These are phyloP conservation scores for Phytophthora pistaciae DNA, from an alignment of 352 stramenopile genomes.

Conservation along the genomic window DNA sequence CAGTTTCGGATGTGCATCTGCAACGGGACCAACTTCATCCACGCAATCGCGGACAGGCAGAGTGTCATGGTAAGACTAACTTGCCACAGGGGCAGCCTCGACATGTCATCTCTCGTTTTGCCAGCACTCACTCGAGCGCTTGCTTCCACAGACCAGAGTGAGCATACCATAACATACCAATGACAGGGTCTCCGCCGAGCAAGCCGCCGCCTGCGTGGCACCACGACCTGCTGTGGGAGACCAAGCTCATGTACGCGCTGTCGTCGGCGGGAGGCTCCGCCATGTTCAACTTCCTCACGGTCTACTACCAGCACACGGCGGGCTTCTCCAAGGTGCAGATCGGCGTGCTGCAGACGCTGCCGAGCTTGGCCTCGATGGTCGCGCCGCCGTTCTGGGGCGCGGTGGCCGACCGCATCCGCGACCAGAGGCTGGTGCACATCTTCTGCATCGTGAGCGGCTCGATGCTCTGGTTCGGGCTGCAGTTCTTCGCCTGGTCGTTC, in stretches of 20 bases:
- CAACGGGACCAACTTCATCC: constrained; percentile 15
- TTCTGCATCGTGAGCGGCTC: constrained; percentile 57
- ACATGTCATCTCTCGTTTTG: constrained; percentile 16
- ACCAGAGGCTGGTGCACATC: constrained; percentile 65
- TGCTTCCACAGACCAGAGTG: neutral
- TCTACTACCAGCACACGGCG: constrained; percentile 68
- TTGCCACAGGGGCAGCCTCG: too few species aligned
- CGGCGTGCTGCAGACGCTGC: constrained; percentile 69
- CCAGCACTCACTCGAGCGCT: neutral
- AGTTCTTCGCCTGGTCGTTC: constrained; percentile 56
- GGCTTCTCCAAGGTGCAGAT: constrained; percentile 82
- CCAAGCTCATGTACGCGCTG: constrained; percentile 79
- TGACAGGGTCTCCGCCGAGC: constrained; percentile 7
- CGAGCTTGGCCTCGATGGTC: constrained; percentile 58
- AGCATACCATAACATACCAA: neutral
- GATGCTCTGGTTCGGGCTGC: constrained; percentile 56
- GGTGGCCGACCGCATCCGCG: constrained; percentile 60
- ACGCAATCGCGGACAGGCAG: constrained; percentile 14
- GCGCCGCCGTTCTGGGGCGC: constrained; percentile 75
- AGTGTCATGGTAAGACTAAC: too few species aligned
- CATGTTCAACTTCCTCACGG: constrained; percentile 73
- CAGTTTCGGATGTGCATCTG: neutral
- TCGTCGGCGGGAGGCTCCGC: constrained; percentile 57
- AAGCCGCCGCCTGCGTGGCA: constrained; percentile 6
- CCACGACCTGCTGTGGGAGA: constrained; percentile 44